Evolutionary conservation across 163 green algal genomes (phyloP), one percentile per base, ranked within the genome.

Genomic region (Scenedesmus sp.): DNA sequence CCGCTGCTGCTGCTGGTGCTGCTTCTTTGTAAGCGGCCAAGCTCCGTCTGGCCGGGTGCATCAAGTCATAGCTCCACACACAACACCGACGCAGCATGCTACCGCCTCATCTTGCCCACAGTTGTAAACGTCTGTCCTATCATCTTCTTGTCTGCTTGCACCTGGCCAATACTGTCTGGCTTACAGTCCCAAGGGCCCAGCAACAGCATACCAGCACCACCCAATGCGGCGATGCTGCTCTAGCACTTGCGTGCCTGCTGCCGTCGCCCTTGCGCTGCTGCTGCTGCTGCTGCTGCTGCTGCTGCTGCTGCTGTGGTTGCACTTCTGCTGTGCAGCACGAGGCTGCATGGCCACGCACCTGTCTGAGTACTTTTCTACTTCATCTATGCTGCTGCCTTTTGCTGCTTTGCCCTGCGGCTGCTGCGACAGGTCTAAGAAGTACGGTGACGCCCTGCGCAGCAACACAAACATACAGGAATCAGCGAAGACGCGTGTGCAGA

Each of bases 341-440:
- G 10, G 2, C 15, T 13, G 12, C 12, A 4, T 7, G 26, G 23
- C 70, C 9, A 12, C 87, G 26, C 59, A 91, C 87, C 76, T 77
- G 76, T 91, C 87, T n/a, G 87, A 85, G 64, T 91, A 91, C 60
- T 62, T 76, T 55, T 91, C 87, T 52, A 91, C 57, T n/a, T 91
- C 87, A 70, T 91, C 87, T 55, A 76, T 84, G 73, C 70, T 57
- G 87, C 87, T 62, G 87, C 87, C 26, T 13, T 79, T 79, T 46
- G 70, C 70, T 77, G 74, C 57, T 23, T 67, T 90, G 62, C 46
- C 60, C 62, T 82, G 84, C 84, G 46, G 59, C 59, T 12, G 56
- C n/a, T 62, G 20, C 56, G 57, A 55, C 57, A 26, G 56, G 4
- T 76, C 73, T 55, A 91, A n/a, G 74, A 73, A 77, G 73, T 91